These are phyloP conservation scores for Acacia confusa DNA, from an alignment of 306 rosid species.

Conservation along the genomic window DNA sequence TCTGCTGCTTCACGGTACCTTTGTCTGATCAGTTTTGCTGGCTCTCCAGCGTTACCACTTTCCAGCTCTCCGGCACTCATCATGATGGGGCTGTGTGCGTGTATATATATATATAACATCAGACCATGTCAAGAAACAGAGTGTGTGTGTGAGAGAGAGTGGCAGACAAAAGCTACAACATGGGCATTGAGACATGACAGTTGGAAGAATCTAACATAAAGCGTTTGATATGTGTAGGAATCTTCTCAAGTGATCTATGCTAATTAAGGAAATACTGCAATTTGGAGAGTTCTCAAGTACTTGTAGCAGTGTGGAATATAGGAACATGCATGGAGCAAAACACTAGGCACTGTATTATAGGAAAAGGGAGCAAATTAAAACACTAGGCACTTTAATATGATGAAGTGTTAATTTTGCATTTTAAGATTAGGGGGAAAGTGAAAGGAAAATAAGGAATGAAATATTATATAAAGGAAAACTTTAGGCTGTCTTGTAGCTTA, in stretches of 20 bases:
- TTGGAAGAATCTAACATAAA: background rate
- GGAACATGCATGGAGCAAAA: background rate
- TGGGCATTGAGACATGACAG: background rate
- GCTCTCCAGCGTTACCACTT: slow-evolving; percentile 99
- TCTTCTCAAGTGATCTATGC: background rate
- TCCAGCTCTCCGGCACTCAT: slow-evolving; percentile 99
- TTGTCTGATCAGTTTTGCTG: slow-evolving; percentile 89
- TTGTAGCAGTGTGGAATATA: background rate
- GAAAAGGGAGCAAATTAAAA: background rate
- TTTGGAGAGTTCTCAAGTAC: background rate
- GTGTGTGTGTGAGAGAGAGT: background rate
- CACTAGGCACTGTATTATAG: background rate
- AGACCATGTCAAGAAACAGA: background rate
- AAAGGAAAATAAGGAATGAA: no score
- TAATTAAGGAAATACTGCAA: background rate
- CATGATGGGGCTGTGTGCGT: slow-evolving; percentile 84
- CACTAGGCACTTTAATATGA: background rate
- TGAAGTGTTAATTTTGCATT: background rate
- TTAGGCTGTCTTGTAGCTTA: no score
- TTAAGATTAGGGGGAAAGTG: no score
- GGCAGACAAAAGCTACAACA: background rate
- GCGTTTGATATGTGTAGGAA: background rate
- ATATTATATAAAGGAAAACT: no score
- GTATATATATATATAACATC: background rate
- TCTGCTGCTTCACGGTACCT: slow-evolving; percentile 96